Evolutionary conservation across 306 rosid genomes (phyloP).

Genomic region (Vachellia pachyceras): DNA sequence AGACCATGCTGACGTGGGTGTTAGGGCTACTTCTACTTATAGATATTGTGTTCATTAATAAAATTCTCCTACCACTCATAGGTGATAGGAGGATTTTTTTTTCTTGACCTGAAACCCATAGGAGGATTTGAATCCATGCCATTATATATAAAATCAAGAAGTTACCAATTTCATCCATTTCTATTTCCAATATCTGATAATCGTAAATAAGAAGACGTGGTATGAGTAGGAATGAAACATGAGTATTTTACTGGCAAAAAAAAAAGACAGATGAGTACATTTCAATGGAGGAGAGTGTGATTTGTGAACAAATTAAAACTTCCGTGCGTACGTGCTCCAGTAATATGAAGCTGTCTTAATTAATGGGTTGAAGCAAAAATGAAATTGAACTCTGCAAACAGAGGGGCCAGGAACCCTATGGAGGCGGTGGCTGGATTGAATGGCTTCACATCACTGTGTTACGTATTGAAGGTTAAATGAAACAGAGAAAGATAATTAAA

Average conservation of each 20-base stretch:
- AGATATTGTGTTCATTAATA: too few relatives aligned
- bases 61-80: too few relatives aligned
- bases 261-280: too few relatives aligned
- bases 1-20: too few relatives aligned
- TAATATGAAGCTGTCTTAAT: not conserved
- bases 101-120: too few relatives aligned
- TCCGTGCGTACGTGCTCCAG: not conserved
- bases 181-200: too few relatives aligned
- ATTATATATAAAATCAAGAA: too few relatives aligned
- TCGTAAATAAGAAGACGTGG: not conserved
- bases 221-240: not conserved
- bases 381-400: not conserved
- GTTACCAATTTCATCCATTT: too few relatives aligned
- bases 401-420: not conserved
- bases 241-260: not conserved
- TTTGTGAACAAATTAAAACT: not conserved
- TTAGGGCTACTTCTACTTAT: too few relatives aligned
- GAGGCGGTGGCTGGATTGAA: not conserved
- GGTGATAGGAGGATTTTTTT: too few relatives aligned
- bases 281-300: not conserved
- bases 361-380: not conserved
- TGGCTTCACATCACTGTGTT: not conserved
- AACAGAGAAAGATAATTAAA: not conserved
- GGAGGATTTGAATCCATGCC: too few relatives aligned
- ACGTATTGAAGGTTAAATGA: not conserved